phyloP scores from a whole-genome alignment of 768 basidiomycete genomes.

The Tephrocybe sp. region DNA sequence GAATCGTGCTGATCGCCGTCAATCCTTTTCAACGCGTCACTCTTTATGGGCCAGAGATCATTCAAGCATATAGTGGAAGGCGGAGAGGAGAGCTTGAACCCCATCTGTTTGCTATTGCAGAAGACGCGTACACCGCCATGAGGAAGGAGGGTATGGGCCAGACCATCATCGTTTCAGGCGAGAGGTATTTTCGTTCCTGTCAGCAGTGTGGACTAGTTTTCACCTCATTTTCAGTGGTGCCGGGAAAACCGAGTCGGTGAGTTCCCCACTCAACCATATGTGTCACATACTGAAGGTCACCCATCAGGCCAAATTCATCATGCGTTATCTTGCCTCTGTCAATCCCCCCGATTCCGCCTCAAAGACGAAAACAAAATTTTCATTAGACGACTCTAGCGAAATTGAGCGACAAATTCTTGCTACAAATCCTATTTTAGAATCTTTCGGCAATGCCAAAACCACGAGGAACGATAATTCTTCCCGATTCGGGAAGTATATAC shows the following conservation, averaged over 20 bases:
- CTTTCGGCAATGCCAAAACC: conserved; percentile 99
- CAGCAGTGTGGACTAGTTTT: conserved; percentile 13
- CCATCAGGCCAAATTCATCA: conserved; percentile 91
- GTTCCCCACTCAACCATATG: background rate
- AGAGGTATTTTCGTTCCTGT: conserved; percentile 61
- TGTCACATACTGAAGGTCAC: conserved; percentile 5
- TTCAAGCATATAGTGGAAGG: conserved; percentile 93
- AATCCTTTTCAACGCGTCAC: conserved; percentile 98
- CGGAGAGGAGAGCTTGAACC: conserved; percentile 95
- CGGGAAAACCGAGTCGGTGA: conserved; percentile 96
- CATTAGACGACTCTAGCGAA: conserved; percentile 86
- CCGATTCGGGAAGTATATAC: conserved; percentile 99
- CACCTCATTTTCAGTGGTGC: conserved; percentile 72
- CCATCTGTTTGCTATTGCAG: conserved; percentile 97
- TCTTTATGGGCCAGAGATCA: conserved; percentile 95
- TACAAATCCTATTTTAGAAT: conserved; percentile 99
- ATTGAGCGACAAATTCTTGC: conserved; percentile 97
- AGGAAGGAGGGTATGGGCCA: conserved; percentile 91
- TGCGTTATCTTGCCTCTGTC: conserved; percentile 98
- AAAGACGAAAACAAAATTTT: conserved; percentile 67
- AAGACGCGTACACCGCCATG: conserved; percentile 99
- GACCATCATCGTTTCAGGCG: conserved; percentile 98
- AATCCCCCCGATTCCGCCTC: conserved; percentile 73
- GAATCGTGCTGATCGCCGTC: conserved; percentile 97
- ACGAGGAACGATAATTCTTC: conserved; percentile 99